Conservation (phyloP, 2,329 filamentous ascomycete genomes). For the Phyllosticta capitalensis region DNA sequence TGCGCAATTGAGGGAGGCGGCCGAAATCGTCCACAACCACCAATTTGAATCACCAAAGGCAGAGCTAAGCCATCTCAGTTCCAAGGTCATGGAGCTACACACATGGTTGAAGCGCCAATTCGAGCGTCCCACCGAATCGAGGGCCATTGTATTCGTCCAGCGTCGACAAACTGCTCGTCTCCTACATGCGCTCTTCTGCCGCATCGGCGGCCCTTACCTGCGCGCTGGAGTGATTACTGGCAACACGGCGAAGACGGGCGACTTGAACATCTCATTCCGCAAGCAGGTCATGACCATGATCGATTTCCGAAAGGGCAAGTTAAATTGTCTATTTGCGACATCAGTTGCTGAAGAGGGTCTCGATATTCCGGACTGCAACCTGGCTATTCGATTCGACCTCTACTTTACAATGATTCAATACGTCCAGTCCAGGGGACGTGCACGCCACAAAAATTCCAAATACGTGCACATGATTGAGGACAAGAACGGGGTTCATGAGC, state of each 20-base stretch:
- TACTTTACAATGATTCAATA: conserved; percentile 90
- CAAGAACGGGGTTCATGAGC: conserved; percentile 53
- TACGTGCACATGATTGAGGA: conserved; percentile 78
- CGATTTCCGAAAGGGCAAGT: conserved; percentile 49
- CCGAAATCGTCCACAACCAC: conserved; percentile 45
- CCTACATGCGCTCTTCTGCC: conserved; percentile 57
- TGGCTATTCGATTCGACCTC: conserved; percentile 71
- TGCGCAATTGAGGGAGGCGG: conserved; percentile 49
- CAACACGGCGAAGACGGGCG: conserved; percentile 41
- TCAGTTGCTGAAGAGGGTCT: conserved; percentile 58
- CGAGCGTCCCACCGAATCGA: conserved; percentile 43
- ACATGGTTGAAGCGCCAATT: conserved; percentile 56
- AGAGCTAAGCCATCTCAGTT: conserved; percentile 47
- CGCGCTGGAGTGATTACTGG: conserved; percentile 57
- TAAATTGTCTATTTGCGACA: conserved; percentile 55
- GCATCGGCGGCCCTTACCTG: conserved; percentile 50
- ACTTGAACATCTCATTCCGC: conserved; percentile 57
- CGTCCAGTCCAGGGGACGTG: conserved; percentile 83
- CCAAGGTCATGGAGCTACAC: conserved; percentile 60
- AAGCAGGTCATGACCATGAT: conserved; percentile 66
- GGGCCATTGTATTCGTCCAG: conserved; percentile 84
- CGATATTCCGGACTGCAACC: conserved; percentile 56
- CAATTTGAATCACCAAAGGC: conserved; percentile 33
- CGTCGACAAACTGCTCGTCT: conserved; percentile 67
- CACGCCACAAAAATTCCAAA: conserved; percentile 64